Evolutionary conservation across 768 basidiomycete genomes (phyloP), one percentile per base, ranked within the genome.

Genomic region (Lyophyllum decastes): DNA sequence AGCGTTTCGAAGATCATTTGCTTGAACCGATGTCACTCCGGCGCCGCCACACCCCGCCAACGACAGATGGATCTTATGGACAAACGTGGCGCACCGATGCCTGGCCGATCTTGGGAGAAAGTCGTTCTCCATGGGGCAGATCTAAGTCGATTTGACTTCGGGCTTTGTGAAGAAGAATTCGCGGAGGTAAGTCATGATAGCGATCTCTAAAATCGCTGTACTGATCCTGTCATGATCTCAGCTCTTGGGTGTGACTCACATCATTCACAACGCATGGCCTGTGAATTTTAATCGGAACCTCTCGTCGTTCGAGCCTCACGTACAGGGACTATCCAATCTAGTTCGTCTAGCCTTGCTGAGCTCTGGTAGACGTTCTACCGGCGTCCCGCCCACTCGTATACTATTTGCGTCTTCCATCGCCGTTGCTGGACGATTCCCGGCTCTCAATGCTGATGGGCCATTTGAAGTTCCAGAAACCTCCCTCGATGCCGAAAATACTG

Each of bases 241-340:
- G 68, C 58, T 73, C 7, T 60, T 66, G 17, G 43, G 54, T 8
- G 66, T 67, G 12, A 74, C 70, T 0, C 69, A 74, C 46, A 68
- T 75, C 60, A 67, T 69, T 54, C 59, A 75, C 45, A 72, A 70
- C 19, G 79, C 79, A 6, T 81, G 79, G 79, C 75, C 73, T 1
- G 73, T 81, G 46, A 73, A 82, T 49, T 80, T 79, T 57, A 79
- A 74, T 51, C 53, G 76, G 33, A 66, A 66, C 2, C 64, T 81
- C 10, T 66, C 73, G 6, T 79, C 80, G 1, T 78, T 81, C 51
- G 78, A 79, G 34, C 72, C 74, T 4, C 78, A 69, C 51, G 68
- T 81, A 12, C 69, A 66, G 35, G 73, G 66, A 1, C 60, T 75
- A 4, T 68, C 70, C 16, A 77, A 78, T 52, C 64, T 72, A 48